Base-by-base conservation (phyloP, 1,284 basidiomycete genomes). In the Athelia sp. region DNA sequence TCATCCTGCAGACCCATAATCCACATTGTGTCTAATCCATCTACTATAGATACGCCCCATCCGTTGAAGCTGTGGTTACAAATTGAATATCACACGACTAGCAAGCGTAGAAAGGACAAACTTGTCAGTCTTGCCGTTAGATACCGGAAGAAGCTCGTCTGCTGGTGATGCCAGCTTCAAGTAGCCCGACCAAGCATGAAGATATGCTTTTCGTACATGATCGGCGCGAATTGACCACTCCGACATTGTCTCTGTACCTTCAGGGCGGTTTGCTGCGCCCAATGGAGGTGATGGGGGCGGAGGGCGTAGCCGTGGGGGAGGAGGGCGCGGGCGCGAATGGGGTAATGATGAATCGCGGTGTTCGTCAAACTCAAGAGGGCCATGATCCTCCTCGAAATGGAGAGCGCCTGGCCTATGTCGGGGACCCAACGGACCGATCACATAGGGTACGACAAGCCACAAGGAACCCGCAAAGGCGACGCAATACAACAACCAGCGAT, bases 31-130 rank as follows among this genome's bases (percentile, higher is more conserved):
- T 91, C 88, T 46, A 92, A 71, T 1, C 79, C 75, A 58, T 88
- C 85, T 51, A 88, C 76, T 44, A 90, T 75, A 0, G 86, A 84
- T 1, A 90, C 79, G 35, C 86, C 86, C 90, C 90, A 93, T 32
- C 87, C 82, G 59, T 84, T 82, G 58, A 82, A 78, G 55, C 79
- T 82, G 34, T 22, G 15, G 10, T 40, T 40, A 15, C 21, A 22
- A 17, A 40, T n/a, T 40, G 17, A 34, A n/a, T 29, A 15, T 19
- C 26, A 18, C 46, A 42, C 2, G 22, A 17, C 21, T 26, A 55
- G 19, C 15, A 36, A 50, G 29, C 2, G 18, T 46, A 35, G 53
- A 21, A 26, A 44, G 35, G 19, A 61, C 64, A 44, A 47, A 67
- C 53, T 64, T 62, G 56, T 66, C 60, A 14, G 61, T 60, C 32